Evolutionary conservation across 805 yeast species (phyloP).

Genomic region (Lachancea meyersii): DNA sequence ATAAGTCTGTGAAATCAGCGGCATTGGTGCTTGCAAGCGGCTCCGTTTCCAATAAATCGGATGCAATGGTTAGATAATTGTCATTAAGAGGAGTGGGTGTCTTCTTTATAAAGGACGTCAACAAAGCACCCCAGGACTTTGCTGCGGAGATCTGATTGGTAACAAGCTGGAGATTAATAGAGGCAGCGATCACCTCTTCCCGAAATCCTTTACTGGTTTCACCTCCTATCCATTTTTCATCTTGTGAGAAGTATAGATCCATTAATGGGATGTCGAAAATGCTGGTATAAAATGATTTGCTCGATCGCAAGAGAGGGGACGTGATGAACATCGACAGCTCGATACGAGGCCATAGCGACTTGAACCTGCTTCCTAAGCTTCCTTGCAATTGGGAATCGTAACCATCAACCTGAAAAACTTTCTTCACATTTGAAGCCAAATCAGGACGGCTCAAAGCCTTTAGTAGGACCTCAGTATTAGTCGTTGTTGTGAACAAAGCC

Average conservation of each 20-base stretch:
- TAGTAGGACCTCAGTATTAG: constrained; percentile 39
- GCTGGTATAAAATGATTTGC: constrained; percentile 46
- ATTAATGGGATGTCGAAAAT: constrained; percentile 56
- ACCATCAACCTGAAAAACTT: constrained; percentile 40
- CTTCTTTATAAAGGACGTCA: constrained; percentile 57
- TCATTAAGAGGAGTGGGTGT: constrained; percentile 29
- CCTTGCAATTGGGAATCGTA: constrained; percentile 44
- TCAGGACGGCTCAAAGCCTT: constrained; percentile 36
- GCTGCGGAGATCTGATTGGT: constrained; percentile 64
- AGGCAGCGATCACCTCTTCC: constrained; percentile 48
- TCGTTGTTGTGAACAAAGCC: constrained; percentile 54
- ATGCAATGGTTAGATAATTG: constrained; percentile 37
- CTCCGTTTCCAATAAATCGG: constrained; percentile 47
- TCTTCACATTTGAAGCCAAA: constrained; percentile 31
- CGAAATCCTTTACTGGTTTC: constrained; percentile 33
- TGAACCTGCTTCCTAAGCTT: constrained; percentile 41
- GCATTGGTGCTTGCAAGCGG: constrained; percentile 46
- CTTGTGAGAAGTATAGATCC: constrained; percentile 48
- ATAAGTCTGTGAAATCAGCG: constrained; percentile 44
- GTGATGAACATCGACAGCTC: constrained; percentile 47
- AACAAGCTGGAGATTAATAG: constrained; percentile 56
- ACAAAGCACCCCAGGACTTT: constrained; percentile 70
- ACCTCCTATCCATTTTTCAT: constrained; percentile 40
- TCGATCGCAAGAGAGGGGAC: constrained; percentile 40
- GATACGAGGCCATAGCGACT: constrained; percentile 41